A percentile compares a stretch with the other conserved stretches of the same genome.
These are phyloP conservation scores for Magnusiomyces suaveolens DNA, from an alignment of 1,139 yeast genomes.

Conservation along the genomic window DNA sequence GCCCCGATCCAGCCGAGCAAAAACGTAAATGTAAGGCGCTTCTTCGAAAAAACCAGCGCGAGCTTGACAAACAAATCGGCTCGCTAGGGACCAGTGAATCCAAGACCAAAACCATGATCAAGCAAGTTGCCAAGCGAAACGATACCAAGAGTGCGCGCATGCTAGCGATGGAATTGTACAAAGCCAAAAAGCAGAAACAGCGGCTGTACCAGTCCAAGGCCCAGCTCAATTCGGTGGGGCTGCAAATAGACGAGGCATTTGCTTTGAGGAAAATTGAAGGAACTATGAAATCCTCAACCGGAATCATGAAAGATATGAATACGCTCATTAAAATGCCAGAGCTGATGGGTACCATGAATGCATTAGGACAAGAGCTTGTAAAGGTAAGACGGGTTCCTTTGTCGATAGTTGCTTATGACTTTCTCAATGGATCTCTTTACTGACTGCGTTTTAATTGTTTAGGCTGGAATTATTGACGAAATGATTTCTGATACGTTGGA, in stretches of 20 bases:
- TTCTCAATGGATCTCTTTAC: no score
- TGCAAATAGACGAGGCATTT: conserved; percentile 90
- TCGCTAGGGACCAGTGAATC: conserved; percentile 42
- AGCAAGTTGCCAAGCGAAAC: conserved; percentile 64
- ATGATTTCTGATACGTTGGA: conserved; percentile 92
- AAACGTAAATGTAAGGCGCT: conserved; percentile 74
- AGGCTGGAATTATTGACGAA: conserved; percentile 81
- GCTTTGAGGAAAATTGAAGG: conserved; percentile 76
- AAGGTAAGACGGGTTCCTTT: no score
- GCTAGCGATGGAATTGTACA: conserved; percentile 74
- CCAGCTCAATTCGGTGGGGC: conserved; percentile 70
- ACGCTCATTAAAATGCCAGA: conserved; percentile 70
- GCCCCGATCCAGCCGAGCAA: conserved; percentile 94
- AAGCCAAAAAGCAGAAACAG: conserved; percentile 62
- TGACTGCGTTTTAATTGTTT: not conserved
- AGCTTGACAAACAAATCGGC: conserved; percentile 66
- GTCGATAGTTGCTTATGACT: no score
- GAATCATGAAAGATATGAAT: conserved; percentile 83
- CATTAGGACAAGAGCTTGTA: conserved; percentile 76
- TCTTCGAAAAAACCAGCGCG: conserved; percentile 76
- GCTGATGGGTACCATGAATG: conserved; percentile 75
- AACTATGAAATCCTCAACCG: conserved; percentile 69
- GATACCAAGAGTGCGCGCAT: conserved; percentile 66
- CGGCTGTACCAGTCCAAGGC: conserved; percentile 75
- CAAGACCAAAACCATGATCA: conserved; percentile 69